phyloP scores from a whole-genome alignment of 2,329 filamentous ascomycete genomes.

The Paracoccidioides brasiliensis region DNA sequence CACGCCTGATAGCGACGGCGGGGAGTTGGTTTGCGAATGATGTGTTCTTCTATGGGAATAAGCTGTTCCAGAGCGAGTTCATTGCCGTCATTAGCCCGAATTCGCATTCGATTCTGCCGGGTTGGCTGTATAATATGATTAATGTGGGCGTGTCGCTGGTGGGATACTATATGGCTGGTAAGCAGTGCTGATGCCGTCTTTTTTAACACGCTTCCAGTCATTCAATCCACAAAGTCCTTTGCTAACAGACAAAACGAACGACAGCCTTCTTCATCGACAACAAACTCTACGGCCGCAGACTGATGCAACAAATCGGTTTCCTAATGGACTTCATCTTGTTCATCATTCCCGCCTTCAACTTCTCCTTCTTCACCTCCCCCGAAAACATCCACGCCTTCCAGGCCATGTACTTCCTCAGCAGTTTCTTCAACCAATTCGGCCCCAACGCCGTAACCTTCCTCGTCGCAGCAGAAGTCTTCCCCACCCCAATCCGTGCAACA shows the following conservation, averaged over 20 bases:
- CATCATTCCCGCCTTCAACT: slow-evolving; percentile 79
- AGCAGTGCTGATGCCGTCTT: slow-evolving; percentile 5
- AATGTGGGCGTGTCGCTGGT: slow-evolving; percentile 76
- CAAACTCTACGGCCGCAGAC: slow-evolving; percentile 91
- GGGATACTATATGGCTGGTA: slow-evolving; percentile 76
- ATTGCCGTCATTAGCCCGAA: slow-evolving; percentile 65
- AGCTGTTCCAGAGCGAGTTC: slow-evolving; percentile 88
- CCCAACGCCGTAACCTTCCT: slow-evolving; percentile 96
- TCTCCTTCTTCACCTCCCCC: slow-evolving; percentile 62
- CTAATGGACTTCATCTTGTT: slow-evolving; percentile 88
- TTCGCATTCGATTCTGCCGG: slow-evolving; percentile 62
- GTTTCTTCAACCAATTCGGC: slow-evolving; percentile 98
- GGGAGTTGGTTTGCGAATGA: slow-evolving; percentile 93
- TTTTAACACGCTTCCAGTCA: background rate
- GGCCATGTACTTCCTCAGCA: slow-evolving; percentile 94
- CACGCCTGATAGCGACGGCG: slow-evolving; percentile 73
- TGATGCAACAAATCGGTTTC: slow-evolving; percentile 93
- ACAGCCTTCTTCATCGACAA: slow-evolving; percentile 69
- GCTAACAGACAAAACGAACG: background rate
- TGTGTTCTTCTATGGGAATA: slow-evolving; percentile 98
- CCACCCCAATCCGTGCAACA: slow-evolving; percentile 80
- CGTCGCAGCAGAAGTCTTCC: slow-evolving; percentile 91
- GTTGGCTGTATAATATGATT: slow-evolving; percentile 84
- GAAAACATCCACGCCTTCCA: slow-evolving; percentile 78
- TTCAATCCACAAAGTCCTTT: no score